Base-by-base conservation (phyloP, 805 yeast species). In the Danielia reshetovae region DNA sequence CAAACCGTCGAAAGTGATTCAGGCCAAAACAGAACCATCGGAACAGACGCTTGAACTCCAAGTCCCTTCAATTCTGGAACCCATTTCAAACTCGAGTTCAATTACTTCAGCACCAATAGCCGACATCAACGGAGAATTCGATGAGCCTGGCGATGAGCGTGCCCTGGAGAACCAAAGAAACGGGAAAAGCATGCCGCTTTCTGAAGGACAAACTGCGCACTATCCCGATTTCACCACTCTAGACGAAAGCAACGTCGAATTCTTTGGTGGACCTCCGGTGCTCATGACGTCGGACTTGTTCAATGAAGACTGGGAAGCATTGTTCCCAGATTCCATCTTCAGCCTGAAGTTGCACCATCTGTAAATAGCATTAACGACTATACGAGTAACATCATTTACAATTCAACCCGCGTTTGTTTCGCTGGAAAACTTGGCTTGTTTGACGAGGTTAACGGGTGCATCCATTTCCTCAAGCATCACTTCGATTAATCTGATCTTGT, bases 381-480 rank as follows among this genome's bases (percentile, higher is more conserved):
- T 12, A 12, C 7, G 13, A 11, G 6, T 9, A 12, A 11, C n/a
- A 12, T n/a, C 10, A 24, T n/a, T n/a, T 12, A 24, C n/a, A n/a
- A n/a, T n/a, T 12, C 11, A 24, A n/a, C 26, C 22, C 7, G 26
- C 19, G 26, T 22, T 29, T 3, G 17, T 5, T 18, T 29, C 13
- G 25, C 13, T 13, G 12, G 26, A 22, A 19, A 29, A 18, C 12
- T 22, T 11, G 14, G 65, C 66, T 43, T 62, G 68, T 24, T 54
- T 53, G 19, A 59, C 60, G 63, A 85, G 74, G 56, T 75, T 73
- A 37, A 62, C 64, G 48, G 85, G 84, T 42, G 86, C 86, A 65
- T 80, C 86, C 74, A 78, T 72, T 47, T 69, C 75, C 48, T 76
- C 81, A 48, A 81, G 63, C 80, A 78, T 77, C 32, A 81, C 69